These are phyloP conservation scores for Hawksworthiomyces lignivorus DNA, from an alignment of 2,329 filamentous ascomycete genomes.

Conservation along the genomic window DNA sequence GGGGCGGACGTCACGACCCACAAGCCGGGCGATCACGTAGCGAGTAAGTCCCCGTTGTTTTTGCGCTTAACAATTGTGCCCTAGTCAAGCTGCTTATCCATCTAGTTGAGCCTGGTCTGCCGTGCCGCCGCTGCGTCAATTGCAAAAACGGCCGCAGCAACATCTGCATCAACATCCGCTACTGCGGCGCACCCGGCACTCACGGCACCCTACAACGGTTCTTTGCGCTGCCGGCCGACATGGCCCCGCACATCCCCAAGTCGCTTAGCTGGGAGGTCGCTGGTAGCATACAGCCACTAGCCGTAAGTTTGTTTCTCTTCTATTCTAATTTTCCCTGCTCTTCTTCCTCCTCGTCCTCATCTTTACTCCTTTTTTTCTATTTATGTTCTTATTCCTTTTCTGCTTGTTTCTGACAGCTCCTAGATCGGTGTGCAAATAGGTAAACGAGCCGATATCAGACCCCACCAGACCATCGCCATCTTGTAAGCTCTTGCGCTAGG, in stretches of 20 bases:
- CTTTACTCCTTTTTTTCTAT: too few species aligned
- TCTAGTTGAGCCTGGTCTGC: constrained; percentile 86
- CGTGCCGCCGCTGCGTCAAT: constrained; percentile 68
- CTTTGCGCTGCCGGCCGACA: constrained; percentile 76
- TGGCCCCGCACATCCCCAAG: constrained; percentile 83
- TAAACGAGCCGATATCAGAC: constrained; percentile 61
- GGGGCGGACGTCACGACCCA: constrained; percentile 58
- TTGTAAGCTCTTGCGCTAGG: too few species aligned
- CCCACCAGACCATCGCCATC: constrained; percentile 70
- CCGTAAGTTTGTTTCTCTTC: constrained; percentile 29
- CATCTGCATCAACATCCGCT: constrained; percentile 80
- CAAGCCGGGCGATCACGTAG: constrained; percentile 69
- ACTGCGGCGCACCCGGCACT: constrained; percentile 84
- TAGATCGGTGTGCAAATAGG: constrained; percentile 64
- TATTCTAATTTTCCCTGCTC: too few species aligned
- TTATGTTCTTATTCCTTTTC: too few species aligned
- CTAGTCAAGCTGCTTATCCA: too few species aligned
- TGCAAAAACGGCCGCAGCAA: constrained; percentile 85
- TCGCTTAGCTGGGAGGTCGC: constrained; percentile 73
- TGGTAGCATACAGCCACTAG: constrained; percentile 79
- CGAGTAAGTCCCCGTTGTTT: too few species aligned
- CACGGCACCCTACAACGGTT: constrained; percentile 84
- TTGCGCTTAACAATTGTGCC: too few species aligned
- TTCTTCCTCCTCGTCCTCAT: too few species aligned
- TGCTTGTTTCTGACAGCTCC: too few species aligned